Evolutionary conservation across 345 rosid genomes (phyloP).

Genomic region (Brassica nigra): DNA sequence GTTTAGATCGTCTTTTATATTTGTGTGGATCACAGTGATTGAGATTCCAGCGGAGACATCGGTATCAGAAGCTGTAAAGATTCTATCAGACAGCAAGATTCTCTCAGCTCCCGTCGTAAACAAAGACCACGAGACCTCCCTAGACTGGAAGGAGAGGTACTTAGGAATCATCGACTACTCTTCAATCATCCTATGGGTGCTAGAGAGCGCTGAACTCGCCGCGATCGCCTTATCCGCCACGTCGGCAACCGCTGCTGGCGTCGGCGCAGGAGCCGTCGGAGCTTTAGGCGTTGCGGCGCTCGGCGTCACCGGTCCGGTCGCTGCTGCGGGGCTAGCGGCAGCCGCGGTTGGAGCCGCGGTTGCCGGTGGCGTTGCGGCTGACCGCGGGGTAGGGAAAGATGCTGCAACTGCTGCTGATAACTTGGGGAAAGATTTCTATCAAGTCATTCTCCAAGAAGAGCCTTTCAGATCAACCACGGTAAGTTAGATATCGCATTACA

Average conservation of each 20-base stretch:
- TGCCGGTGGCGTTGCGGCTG: slow-evolving; percentile 72
- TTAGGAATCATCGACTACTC: slow-evolving; percentile 82
- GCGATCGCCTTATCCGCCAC: slow-evolving; percentile 72
- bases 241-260: slow-evolving; percentile 75
- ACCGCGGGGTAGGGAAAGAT: slow-evolving; percentile 63
- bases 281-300: slow-evolving; percentile 75
- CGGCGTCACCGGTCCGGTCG: slow-evolving; percentile 73
- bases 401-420: slow-evolving; percentile 68
- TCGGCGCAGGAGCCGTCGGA: slow-evolving; percentile 75
- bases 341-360: slow-evolving; percentile 91
- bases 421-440: slow-evolving; percentile 76
- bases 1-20: neutral
- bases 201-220: slow-evolving; percentile 79
- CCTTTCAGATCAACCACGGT: slow-evolving; percentile 85
- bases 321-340: slow-evolving; percentile 64
- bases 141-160: slow-evolving; percentile 76
- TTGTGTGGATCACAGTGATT: slow-evolving; percentile 54
- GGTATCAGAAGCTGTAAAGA: slow-evolving; percentile 70
- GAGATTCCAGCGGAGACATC: slow-evolving; percentile 75
- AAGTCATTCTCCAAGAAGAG: slow-evolving; percentile 76
- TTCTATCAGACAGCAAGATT: slow-evolving; percentile 73
- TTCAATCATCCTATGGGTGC: slow-evolving; percentile 73
- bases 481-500: slow-evolving; percentile 9
- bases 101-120: slow-evolving; percentile 79
- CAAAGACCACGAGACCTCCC: slow-evolving; percentile 46